Base-by-base conservation (phyloP, 2,329 filamentous ascomycete species). In the Cladosporium sp. region DNA sequence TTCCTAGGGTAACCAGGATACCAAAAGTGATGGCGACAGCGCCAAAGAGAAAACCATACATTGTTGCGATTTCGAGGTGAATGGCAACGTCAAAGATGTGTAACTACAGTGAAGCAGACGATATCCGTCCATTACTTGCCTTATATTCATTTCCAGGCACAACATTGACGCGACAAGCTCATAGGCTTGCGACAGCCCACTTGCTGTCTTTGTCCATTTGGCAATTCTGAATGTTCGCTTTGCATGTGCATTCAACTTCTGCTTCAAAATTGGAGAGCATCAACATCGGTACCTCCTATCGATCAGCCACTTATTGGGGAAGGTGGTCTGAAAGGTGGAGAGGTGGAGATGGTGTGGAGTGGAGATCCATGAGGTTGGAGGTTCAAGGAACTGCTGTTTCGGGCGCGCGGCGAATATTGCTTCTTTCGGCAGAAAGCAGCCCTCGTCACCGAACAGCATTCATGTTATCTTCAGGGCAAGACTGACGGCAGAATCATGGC, bases 1-100 rank as follows among this genome's bases (percentile, higher is more conserved):
- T 62, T 20, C 57, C 55, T 25, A 63, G 7, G 3, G 60, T 63
- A 7, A 60, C 22, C 4, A 64, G 34, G 15, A 60, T 20, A 10
- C 39, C 57, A 17, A 62, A 50, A 5, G 55, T 49, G 20, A 64
- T 36, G 40, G 59, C 59, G n/a, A 60, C 34, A 24, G 56, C 19
- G 28, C 60, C 60, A 39, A 65, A 58, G 8, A 63, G 49, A 39
- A 62, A 45, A 36, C 64, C 62, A 55, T 65, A 65, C 64, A 66
- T 66, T 13, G 13, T 60, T 24, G 51, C 25, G 19, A 44, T 7
- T n/a, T 20, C n/a, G 3, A n/a, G 2, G 9, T 12, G 10, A 24
- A n/a, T 25, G 15, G 13, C 12, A 35, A 22, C 12, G 17, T 10
- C 9, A 32, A 32, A 32, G 4, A 32, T 5, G 28, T 10, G n/a